phyloP scores from a whole-genome alignment of 257 asterid species.

The Plantago major region DNA sequence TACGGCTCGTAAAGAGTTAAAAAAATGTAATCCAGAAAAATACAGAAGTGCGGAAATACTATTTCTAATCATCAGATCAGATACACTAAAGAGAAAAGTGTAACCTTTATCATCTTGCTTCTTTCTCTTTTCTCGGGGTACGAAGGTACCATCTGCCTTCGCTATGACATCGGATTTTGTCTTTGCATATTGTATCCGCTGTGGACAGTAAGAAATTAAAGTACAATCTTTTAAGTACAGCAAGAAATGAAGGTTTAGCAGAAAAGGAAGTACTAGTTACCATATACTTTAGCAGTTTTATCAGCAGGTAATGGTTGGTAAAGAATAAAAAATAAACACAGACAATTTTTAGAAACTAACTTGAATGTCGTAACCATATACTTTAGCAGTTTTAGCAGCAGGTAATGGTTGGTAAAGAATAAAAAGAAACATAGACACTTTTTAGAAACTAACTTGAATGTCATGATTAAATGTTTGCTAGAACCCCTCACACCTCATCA shows the following conservation, averaged over 20 bases:
- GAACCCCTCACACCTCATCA: too few species aligned
- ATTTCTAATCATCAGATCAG: too few species aligned
- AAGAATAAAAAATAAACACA: neutral
- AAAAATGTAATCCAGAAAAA: too few species aligned
- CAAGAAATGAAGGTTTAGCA: conserved; percentile 1
- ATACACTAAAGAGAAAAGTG: conserved; percentile 12
- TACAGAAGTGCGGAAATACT: too few species aligned
- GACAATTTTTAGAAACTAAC: too few species aligned
- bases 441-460: too few species aligned
- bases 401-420: neutral
- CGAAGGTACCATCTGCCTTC: conserved; percentile 88
- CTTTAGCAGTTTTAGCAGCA: neutral
- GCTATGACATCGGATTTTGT: conserved; percentile 87
- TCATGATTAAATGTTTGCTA: too few species aligned
- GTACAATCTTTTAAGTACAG: neutral
- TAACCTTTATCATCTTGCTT: conserved; percentile 90
- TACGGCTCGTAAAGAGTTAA: too few species aligned
- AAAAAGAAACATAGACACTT: neutral
- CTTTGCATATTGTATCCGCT: conserved; percentile 95
- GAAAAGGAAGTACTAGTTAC: conserved; percentile 5
- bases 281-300: neutral
- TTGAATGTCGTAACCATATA: too few species aligned
- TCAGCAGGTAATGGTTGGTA: neutral
- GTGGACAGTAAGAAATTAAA: conserved; percentile 18
- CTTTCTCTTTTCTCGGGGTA: conserved; percentile 88